Conservation (phyloP, 202 grass and related monocot species). For the Brachypodium distachyon region DNA sequence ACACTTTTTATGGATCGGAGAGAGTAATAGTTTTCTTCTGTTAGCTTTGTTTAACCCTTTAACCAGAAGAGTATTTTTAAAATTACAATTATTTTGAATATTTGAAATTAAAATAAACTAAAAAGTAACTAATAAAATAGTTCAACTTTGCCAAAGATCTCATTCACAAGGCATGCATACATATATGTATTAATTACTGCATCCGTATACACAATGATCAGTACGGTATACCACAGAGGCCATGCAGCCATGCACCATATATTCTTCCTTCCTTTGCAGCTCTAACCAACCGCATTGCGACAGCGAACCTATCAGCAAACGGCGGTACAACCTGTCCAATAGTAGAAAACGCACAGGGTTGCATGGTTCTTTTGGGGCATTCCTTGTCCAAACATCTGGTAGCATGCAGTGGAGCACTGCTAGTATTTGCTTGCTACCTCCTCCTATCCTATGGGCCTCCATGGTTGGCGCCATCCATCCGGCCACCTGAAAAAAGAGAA, state of each 20-base stretch:
- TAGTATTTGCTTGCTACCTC: constrained; percentile 10
- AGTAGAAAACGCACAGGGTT: constrained; percentile 20
- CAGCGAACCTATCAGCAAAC: constrained; percentile 19
- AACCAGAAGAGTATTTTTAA: too few species aligned
- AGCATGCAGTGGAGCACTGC: background rate
- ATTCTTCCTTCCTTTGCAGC: constrained; percentile 13
- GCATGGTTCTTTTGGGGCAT: constrained; percentile 40
- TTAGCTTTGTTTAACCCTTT: too few species aligned
- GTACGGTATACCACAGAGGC: too few species aligned
- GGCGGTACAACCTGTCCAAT: constrained; percentile 1
- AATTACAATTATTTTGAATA: too few species aligned
- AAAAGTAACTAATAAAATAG: too few species aligned
- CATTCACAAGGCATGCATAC: background rate
- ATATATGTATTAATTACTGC: too few species aligned
- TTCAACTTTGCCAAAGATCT: background rate
- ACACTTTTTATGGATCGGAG: too few species aligned
- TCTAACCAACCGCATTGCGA: constrained; percentile 26
- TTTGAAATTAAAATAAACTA: too few species aligned
- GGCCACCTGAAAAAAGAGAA: constrained; percentile 15
- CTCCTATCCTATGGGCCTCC: background rate
- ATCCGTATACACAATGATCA: too few species aligned
- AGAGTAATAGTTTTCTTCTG: too few species aligned
- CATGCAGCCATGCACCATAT: too few species aligned
- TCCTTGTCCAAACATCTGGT: constrained; percentile 16
- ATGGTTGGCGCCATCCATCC: constrained; percentile 28